Evolutionary conservation across 2,329 filamentous ascomycete genomes (phyloP).

Genomic region (Xylariaceae sp.): DNA sequence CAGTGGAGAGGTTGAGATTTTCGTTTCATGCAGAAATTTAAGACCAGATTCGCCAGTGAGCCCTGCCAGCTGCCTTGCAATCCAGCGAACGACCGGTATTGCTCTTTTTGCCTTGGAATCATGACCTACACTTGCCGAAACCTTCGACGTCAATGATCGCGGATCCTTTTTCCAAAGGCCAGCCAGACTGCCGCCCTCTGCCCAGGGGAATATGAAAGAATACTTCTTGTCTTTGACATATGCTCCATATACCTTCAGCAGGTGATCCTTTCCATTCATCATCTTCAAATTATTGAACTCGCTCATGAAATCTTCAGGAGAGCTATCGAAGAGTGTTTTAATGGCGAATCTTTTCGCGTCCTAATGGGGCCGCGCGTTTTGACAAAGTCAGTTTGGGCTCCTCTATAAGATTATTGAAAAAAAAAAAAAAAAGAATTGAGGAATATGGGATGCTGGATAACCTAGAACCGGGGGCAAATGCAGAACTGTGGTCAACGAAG

Average conservation of each 20-base stretch:
- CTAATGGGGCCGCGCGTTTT: too few species aligned
- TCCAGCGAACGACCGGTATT: slow-evolving; percentile 4
- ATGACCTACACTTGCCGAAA: neutral
- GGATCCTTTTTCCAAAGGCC: slow-evolving; percentile 10
- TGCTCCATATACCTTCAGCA: slow-evolving; percentile 6
- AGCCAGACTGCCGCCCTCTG: slow-evolving; percentile 8
- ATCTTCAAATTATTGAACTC: slow-evolving; percentile 12
- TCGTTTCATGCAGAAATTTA: slow-evolving; percentile 9
- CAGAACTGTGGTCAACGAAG: too few species aligned
- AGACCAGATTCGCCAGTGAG: slow-evolving; percentile 10
- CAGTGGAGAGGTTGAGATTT: slow-evolving; percentile 2
- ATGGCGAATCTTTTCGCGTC: slow-evolving; percentile 7
- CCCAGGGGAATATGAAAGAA: slow-evolving; percentile 16
- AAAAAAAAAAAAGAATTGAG: neutral
- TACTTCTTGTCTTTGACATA: slow-evolving; percentile 3
- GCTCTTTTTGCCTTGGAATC: neutral
- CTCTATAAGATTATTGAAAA: neutral
- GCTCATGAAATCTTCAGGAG: slow-evolving; percentile 2
- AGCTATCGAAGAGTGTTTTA: slow-evolving; percentile 7
- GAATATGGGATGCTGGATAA: too few species aligned
- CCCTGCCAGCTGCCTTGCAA: slow-evolving; percentile 10
- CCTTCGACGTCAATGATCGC: neutral
- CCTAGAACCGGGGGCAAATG: too few species aligned
- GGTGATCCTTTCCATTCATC: slow-evolving; percentile 4
- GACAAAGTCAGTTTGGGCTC: neutral